Evolutionary conservation across 495 filamentous ascomycete genomes (phyloP), one percentile per base, ranked within the genome.

Genomic region (Penicillium dipodomyicola): DNA sequence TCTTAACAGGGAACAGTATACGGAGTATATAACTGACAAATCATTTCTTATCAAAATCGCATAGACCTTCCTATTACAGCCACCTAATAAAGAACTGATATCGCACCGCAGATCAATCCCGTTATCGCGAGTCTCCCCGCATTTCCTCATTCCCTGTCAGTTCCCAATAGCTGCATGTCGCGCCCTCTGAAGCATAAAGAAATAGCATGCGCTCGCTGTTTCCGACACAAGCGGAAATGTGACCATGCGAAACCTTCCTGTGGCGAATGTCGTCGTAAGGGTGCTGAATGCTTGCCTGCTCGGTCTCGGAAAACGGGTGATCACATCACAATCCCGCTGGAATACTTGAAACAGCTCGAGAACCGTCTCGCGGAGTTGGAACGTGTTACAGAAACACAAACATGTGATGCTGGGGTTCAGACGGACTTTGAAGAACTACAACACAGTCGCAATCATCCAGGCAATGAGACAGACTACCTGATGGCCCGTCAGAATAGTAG

Each of bases 221-320:
- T 72, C 46, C 69, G 65, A 9, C 51, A 70, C 15, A 72, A 72
- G 52, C 65, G 69, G 11, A 70, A 63, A 65, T 72, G 69, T 63
- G 69, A 72, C 42, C 69, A 72, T 58, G 62, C 49, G 14, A 72
- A 70, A 50, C 69, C 69, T 7, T 62, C 55, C 17, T 72, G 69
- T 52, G 65, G 69, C 30, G 69, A 72, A 60, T 72, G 69, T 49
- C 60, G 53, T 23, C 67, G 69, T 19, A 70, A 69, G 60, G 62
- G 64, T 5, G 65, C 67, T 3, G 69, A 72, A 46, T 72, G 69
- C 55, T 54, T 72, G 12, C 69, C 69, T 9, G 66, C 60, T 4
- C 58, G 62, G 47, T 70, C 69, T 19, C 61, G 60, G 35, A 65
- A 61, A 22, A 49, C 61, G 30, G 69, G 69, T 2, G 67, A 72